These are phyloP conservation scores for Piloderma croceum DNA, from an alignment of 768 basidiomycete genomes.

Conservation along the genomic window DNA sequence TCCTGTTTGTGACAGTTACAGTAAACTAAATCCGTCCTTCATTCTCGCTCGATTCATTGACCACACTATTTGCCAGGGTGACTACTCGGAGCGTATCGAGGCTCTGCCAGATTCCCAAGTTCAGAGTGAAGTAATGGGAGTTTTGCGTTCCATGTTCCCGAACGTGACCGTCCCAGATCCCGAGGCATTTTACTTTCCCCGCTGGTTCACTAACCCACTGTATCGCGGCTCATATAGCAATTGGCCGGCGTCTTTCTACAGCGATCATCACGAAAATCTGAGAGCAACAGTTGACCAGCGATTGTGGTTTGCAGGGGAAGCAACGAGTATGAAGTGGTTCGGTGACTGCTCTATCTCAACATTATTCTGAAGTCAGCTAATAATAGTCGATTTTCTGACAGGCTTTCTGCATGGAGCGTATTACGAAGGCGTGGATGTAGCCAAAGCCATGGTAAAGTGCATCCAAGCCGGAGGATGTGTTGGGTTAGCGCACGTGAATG, in stretches of 20 bases:
- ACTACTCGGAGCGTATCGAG: conserved; percentile 56
- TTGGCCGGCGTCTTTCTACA: conserved; percentile 60
- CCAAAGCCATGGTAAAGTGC: conserved; percentile 36
- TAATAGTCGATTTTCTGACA: conserved; percentile 15
- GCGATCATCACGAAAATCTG: conserved; percentile 49
- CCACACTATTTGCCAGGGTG: conserved; percentile 36
- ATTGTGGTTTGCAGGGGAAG: conserved; percentile 63
- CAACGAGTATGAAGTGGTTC: conserved; percentile 51
- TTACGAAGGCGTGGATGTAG: conserved; percentile 44
- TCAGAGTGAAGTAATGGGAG: conserved; percentile 47
- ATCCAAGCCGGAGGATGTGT: conserved; percentile 25
- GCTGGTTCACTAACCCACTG: conserved; percentile 49
- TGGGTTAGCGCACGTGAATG: conserved; percentile 20
- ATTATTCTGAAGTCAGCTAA: not conserved
- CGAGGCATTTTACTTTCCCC: conserved; percentile 46
- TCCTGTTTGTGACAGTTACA: conserved; percentile 49
- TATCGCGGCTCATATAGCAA: conserved; percentile 63
- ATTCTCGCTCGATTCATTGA: not conserved
- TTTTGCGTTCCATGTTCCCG: conserved; percentile 58
- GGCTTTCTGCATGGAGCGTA: conserved; percentile 58
- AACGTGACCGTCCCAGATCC: conserved; percentile 50
- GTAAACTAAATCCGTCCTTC: conserved; percentile 19
- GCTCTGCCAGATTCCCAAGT: conserved; percentile 41
- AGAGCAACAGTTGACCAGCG: conserved; percentile 44
- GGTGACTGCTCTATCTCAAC: conserved; percentile 35